phyloP scores from a whole-genome alignment of 192 early-diverging fungal species.

The Phycomyces nitens region DNA sequence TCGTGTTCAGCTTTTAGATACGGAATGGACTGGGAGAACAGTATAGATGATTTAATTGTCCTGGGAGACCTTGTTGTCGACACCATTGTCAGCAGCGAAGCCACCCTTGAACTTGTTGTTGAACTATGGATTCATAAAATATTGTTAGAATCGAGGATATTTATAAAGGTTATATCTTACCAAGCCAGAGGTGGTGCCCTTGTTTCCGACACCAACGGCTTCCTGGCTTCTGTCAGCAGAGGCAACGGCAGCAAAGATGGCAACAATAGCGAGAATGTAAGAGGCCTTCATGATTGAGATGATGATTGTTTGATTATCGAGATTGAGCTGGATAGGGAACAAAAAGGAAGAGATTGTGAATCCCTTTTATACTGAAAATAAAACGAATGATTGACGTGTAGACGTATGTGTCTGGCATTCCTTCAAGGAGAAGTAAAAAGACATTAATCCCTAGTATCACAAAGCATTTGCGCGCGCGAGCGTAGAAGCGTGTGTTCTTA shows the following conservation, averaged over 20 bases:
- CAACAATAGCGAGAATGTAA: slow-evolving; percentile 3
- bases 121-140: background rate
- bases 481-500: too few species aligned
- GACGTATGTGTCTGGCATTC: too few species aligned
- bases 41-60: background rate
- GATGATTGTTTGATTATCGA: background rate
- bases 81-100: background rate
- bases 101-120: slow-evolving; percentile 9
- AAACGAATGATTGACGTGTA: background rate
- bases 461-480: too few species aligned
- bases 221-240: background rate
- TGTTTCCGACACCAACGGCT: background rate
- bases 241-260: slow-evolving; percentile 2
- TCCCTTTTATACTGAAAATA: slow-evolving; percentile 1
- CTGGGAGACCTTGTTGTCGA: background rate
- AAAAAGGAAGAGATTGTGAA: background rate
- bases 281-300: slow-evolving; percentile 10
- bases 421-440: too few species aligned
- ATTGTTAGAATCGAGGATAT: background rate
- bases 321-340: background rate
- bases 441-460: too few species aligned
- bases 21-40: too few species aligned
- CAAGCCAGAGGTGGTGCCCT: background rate
- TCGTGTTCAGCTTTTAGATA: too few species aligned
- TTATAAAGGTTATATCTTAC: background rate